phyloP scores from a whole-genome alignment of 352 stramenopile genomes.

The Globisporangium polare region DNA sequence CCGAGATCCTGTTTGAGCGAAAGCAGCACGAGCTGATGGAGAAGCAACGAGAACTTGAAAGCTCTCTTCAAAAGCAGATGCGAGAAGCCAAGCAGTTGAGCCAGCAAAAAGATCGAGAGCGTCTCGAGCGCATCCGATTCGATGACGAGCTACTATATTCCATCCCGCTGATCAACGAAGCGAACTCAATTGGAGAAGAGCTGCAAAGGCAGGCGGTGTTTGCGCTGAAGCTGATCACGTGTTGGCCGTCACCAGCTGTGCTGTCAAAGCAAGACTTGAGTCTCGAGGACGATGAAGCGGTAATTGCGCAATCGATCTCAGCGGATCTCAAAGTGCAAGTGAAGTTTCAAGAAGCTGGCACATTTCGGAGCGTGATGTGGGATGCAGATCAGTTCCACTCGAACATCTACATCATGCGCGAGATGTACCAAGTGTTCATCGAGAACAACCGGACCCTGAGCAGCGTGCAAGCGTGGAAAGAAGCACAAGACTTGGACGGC shows the following conservation, averaged over 20 bases:
- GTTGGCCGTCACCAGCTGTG: conserved; percentile 20
- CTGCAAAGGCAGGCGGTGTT: conserved; percentile 66
- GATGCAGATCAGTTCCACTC: conserved; percentile 76
- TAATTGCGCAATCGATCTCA: conserved; percentile 43
- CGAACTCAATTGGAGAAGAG: conserved; percentile 83
- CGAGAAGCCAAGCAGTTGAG: conserved; percentile 61
- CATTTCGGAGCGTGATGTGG: conserved; percentile 75
- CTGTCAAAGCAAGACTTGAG: conserved; percentile 25
- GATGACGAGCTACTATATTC: conserved; percentile 76
- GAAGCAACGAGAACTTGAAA: conserved; percentile 63
- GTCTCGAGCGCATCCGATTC: conserved; percentile 61
- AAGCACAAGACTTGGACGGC: conserved; percentile 27
- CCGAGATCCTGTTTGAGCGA: conserved; percentile 70
- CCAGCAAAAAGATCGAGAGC: conserved; percentile 73
- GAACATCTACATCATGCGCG: conserved; percentile 79
- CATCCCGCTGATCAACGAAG: conserved; percentile 82
- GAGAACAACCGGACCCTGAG: conserved; percentile 51
- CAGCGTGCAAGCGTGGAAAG: conserved; percentile 30
- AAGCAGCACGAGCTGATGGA: conserved; percentile 69
- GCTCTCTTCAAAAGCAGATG: conserved; percentile 78
- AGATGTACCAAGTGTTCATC: conserved; percentile 88
- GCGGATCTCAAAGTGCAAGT: conserved; percentile 78
- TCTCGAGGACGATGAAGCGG: conserved; percentile 56
- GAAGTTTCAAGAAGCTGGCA: conserved; percentile 70
- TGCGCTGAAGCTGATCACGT: conserved; percentile 63